Conservation (phyloP, 176 grass and related monocot genomes). For the Thalia dealbata region DNA sequence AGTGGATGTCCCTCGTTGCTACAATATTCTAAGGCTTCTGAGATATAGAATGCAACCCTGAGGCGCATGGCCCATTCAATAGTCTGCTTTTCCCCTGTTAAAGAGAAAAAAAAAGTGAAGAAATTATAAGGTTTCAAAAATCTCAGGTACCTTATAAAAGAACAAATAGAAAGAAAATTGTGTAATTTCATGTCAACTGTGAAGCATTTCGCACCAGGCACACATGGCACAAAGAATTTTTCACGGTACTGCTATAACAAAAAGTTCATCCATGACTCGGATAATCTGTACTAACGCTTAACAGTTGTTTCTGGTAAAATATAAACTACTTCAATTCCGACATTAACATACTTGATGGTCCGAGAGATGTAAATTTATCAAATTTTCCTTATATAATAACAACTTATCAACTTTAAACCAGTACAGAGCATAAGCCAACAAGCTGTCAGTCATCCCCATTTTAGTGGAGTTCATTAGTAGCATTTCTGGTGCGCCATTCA, state of each 20-base stretch:
- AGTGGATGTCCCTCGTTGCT: conserved; percentile 51
- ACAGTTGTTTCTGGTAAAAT: not conserved
- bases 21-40: conserved; percentile 79
- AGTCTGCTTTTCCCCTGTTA: conserved; percentile 89
- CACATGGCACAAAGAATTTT: not conserved
- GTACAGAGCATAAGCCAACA: not conserved
- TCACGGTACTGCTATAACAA: not conserved
- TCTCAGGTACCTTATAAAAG: not conserved
- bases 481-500: not conserved
- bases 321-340: not conserved
- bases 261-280: not conserved
- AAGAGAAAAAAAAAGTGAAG: conserved; percentile 9
- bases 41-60: conserved; percentile 71
- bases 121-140: not conserved
- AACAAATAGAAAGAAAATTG: not conserved
- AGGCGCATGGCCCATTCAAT: conserved; percentile 97
- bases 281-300: not conserved
- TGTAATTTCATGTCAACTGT: not conserved
- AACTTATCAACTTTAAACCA: not conserved
- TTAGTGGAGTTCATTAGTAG: not conserved
- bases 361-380: not conserved
- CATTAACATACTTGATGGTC: not conserved
- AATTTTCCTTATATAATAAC: not conserved
- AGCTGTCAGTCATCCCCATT: not conserved
- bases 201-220: not conserved